Conservation (phyloP, 805 yeast genomes). For the Grigorovia humatica region DNA sequence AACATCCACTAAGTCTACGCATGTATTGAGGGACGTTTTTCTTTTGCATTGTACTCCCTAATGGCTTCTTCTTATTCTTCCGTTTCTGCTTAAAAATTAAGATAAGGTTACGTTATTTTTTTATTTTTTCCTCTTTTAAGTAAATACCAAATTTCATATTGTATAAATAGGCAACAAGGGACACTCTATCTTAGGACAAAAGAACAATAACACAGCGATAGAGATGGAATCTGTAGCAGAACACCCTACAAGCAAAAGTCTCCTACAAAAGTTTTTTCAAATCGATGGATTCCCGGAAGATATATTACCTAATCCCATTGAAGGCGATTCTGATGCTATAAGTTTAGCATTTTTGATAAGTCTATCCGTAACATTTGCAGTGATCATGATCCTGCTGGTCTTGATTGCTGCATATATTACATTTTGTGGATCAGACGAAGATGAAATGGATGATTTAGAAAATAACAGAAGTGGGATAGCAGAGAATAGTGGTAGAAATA, state of each 20-base stretch:
- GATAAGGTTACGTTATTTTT: too few relatives aligned
- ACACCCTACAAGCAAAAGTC: neutral
- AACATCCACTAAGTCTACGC: neutral
- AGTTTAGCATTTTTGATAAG: conserved; percentile 28
- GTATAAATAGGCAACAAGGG: too few relatives aligned
- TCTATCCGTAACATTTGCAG: conserved; percentile 27
- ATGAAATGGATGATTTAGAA: conserved; percentile 13
- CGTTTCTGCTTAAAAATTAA: too few relatives aligned
- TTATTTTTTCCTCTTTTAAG: too few relatives aligned
- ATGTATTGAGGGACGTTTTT: too few relatives aligned
- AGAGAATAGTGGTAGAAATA: neutral
- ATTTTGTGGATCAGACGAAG: conserved; percentile 26
- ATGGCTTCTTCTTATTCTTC: too few relatives aligned
- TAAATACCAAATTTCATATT: too few relatives aligned
- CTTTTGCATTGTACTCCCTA: too few relatives aligned
- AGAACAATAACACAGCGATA: too few relatives aligned
- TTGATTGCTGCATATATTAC: conserved; percentile 27
- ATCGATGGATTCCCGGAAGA: conserved; percentile 1
- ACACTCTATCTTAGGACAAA: too few relatives aligned
- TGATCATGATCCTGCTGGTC: conserved; percentile 23
- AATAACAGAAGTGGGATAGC: neutral
- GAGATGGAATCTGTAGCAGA: neutral
- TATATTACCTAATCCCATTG: conserved; percentile 13
- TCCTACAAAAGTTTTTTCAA: neutral
- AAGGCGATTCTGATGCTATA: conserved; percentile 22